A percentile compares a stretch with the other conserved stretches of the same genome.
Conservation (phyloP, 306 rosid genomes). For the Trifolium fragiferum region DNA sequence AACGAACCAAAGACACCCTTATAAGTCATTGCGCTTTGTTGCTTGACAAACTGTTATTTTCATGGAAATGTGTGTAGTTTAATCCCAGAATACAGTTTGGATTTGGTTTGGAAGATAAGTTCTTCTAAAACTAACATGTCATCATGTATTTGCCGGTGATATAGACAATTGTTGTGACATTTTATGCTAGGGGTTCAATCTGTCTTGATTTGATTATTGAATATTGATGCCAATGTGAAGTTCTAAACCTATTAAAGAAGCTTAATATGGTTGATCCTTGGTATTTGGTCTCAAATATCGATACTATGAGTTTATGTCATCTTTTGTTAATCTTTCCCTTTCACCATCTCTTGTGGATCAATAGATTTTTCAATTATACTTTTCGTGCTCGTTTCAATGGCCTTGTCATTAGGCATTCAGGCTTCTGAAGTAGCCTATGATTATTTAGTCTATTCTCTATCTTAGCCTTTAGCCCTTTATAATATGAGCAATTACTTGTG, state of each 20-base stretch:
- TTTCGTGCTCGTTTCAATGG: conserved; percentile 21
- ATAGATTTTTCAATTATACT: background rate
- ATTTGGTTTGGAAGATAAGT: conserved; percentile 19
- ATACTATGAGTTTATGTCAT: conserved; percentile 22
- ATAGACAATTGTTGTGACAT: background rate
- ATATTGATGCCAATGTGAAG: conserved; percentile 7
- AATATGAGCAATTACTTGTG: conserved; percentile 23
- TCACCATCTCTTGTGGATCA: conserved; percentile 8
- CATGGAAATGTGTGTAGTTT: conserved; percentile 17
- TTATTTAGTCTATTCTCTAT: conserved; percentile 9
- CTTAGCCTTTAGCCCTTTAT: background rate
- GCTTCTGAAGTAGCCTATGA: conserved; percentile 16
- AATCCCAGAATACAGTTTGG: conserved; percentile 1
- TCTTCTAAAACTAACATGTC: conserved; percentile 8
- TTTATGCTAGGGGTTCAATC: conserved; percentile 17
- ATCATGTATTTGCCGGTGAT: background rate
- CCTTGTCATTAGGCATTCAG: conserved; percentile 18
- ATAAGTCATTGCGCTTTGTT: background rate
- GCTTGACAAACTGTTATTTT: conserved; percentile 17
- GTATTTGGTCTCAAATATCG: conserved; percentile 11
- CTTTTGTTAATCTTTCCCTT: conserved; percentile 4
- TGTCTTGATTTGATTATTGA: conserved; percentile 26
- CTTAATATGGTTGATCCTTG: conserved; percentile 3
- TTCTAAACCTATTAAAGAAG: background rate
- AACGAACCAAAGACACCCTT: background rate